Evolutionary conservation across 108 stramenopile species (phyloP), one percentile per base, ranked within the genome.

Genomic region (Pelagomonas calceolata): DNA sequence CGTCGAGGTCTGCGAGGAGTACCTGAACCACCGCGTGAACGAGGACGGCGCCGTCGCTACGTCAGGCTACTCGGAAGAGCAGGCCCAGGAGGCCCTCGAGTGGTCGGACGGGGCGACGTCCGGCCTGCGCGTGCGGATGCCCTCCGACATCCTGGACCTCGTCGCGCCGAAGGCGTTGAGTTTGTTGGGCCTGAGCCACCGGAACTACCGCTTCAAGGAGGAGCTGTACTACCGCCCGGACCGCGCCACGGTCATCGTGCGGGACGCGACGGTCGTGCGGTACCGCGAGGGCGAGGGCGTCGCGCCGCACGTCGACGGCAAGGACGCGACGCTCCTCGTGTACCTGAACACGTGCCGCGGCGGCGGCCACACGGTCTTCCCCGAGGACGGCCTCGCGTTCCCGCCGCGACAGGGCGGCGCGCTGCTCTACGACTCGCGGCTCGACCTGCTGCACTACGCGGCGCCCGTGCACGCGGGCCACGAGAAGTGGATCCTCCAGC

Each of bases 271-370:
- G 12, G 46, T 70, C 60, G 70, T 70, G 15, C 51, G 51, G 15
- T 70, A 70, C 63, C 26, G 3, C 31, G 63, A 26, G 0, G 32
- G 34, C 30, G 45, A 70, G 21, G 70, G 70, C 21, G 70, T 70
- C 16, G 60, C 70, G 17, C 70, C 70, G 4, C 70, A 70, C 31
- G 70, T 70, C 29, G 70, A 70, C 34, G 70, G 70, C 30, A 70
- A 70, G 70, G 70, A 70, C 63, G 70, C 63, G 5, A 70, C 70
- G 21, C 63, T 70, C 14, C 32, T 70, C 0, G 26, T 64, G 0
- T 70, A 70, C 45, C 63, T 70, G 34, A 70, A 70, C 63, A 36
- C 32, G 26, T 63, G 64, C 16, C 29, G 4, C 3, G 17, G 18
- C 9, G 70, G 70, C 5, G 70, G 70, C 4, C 60, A 64, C 29